Evolutionary conservation across 805 yeast genomes (phyloP), one percentile per base, ranked within the genome.

Genomic region (Ogataea nakhonphanomensis): DNA sequence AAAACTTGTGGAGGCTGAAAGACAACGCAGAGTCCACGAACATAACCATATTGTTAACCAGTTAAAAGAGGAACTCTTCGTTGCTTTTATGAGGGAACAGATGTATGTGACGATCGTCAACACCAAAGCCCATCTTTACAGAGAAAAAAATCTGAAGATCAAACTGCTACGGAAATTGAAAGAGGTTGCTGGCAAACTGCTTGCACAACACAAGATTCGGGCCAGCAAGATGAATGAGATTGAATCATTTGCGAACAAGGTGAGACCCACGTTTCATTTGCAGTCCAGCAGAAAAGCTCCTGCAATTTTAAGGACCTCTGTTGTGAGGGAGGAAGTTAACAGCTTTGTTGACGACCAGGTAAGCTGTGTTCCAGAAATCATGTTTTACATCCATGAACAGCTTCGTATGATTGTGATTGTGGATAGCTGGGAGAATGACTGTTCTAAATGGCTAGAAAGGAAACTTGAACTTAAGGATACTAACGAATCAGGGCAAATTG

Each of bases 41-140:
- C 43, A 45, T 59, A 17, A 41, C 25, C 12, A 23, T 7, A 37
- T 68, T 1, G 56, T 78, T 2, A 55, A 67, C 0, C 43, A 59
- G 0, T 60, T 81, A n/a, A 54, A 80, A 1, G 51, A 58, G 1
- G 84, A 79, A 29, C 55, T 85, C 1, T 82, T 66, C 46, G 53
- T 59, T 12, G 85, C 90, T 0, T 81, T 84, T 50, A 53, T 85
- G 30, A 69, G 74, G 31, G 90, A 84, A 48, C 66, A 73, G 27
- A 54, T 76, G 0, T 77, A 69, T 50, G 58, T 72, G 27, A 57
- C 63, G 3, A 59, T 66, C 0, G 51, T 72, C 30, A 72, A 72
- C 22, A 55, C 65, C 2, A 59, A 62, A 32, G 84, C 93, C 0
- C 71, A 65, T n/a, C 24, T 45, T 1, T 55, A 67, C 30, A 56